Evolutionary conservation across 2,329 filamentous ascomycete genomes (phyloP), one percentile per base, ranked within the genome.

Genomic region (Didymella segeticola): DNA sequence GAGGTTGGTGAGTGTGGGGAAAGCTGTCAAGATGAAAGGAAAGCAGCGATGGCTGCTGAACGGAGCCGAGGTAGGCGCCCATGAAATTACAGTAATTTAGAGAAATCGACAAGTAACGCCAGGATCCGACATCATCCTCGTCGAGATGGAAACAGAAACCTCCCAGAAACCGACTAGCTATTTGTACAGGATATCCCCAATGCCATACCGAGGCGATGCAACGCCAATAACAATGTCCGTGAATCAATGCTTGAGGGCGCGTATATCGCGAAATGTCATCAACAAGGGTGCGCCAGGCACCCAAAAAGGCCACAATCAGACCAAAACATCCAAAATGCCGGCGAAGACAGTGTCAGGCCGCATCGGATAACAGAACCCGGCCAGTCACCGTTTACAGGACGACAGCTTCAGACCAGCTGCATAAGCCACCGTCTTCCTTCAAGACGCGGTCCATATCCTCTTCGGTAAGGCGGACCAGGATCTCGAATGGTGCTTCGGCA

Each of bases 141-240:
- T 45, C 36, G 25, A 46, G 45, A 26, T 31, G 46, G 43, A 42
- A 47, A 57, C 47, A 52, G 45, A 47, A 34, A 50, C 38, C 38
- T 31, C 47, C 53, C 43, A 56, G 29, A 34, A 47, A 56, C 39
- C 19, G 23, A 55, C 31, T 30, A 52, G 30, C 42, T 72, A 71
- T 39, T 72, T 61, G 66, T 72, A 71, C 69, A 72, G 67, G 69
- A 70, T 72, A 72, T 72, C 62, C 56, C 65, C 59, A 62, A 49
- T 61, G 62, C 63, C 56, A 62, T 59, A 38, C 34, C 50, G 17
- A 54, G 33, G 53, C 43, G 58, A 58, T 46, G 37, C 53, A 59
- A 64, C 62, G 56, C 58, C 62, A 37, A 47, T 55, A 54, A 53
- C 39, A 41, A 62, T 62, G 43, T 59, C 48, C 49, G 41, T 62